These are phyloP conservation scores for Tripterygium wilfordii DNA, from an alignment of 177 flowering plant genomes.

Conservation along the genomic window DNA sequence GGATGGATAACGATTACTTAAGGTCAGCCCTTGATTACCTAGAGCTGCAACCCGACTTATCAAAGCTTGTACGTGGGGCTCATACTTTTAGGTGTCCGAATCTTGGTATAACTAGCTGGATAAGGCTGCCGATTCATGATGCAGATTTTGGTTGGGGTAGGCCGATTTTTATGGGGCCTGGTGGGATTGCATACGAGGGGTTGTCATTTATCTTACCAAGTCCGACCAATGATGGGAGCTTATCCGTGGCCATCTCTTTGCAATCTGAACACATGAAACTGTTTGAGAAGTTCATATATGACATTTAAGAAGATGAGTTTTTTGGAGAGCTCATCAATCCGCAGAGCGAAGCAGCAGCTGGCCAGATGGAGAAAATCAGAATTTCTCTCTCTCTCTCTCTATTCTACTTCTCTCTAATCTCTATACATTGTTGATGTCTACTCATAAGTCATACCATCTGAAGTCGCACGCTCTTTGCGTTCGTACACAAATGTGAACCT, in stretches of 20 bases:
- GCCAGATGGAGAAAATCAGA: no score
- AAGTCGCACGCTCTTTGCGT: no score
- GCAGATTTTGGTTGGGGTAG: conserved; percentile 90
- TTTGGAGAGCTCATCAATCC: no score
- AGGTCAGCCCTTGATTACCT: conserved; percentile 77
- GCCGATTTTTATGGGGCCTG: conserved; percentile 78
- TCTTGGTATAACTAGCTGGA: conserved; percentile 68
- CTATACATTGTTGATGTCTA: no score
- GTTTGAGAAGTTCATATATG: conserved; percentile 47
- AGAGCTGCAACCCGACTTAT: conserved; percentile 58
- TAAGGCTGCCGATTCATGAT: conserved; percentile 65
- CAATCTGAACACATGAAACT: conserved; percentile 53
- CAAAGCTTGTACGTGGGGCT: conserved; percentile 59
- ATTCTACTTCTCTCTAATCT: no score
- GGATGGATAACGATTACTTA: conserved; percentile 61
- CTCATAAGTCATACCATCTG: no score
- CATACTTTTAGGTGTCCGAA: conserved; percentile 61
- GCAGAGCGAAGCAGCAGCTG: not conserved
- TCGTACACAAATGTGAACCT: no score
- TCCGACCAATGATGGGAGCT: conserved; percentile 58
- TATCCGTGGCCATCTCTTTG: conserved; percentile 55
- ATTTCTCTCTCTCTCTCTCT: conserved; percentile 4
- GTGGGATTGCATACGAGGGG: conserved; percentile 61
- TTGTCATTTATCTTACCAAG: conserved; percentile 54
- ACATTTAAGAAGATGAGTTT: conserved; percentile 27